These are phyloP conservation scores for Tuber microsphaerosporum DNA, from an alignment of 495 filamentous ascomycete genomes.

Conservation along the genomic window DNA sequence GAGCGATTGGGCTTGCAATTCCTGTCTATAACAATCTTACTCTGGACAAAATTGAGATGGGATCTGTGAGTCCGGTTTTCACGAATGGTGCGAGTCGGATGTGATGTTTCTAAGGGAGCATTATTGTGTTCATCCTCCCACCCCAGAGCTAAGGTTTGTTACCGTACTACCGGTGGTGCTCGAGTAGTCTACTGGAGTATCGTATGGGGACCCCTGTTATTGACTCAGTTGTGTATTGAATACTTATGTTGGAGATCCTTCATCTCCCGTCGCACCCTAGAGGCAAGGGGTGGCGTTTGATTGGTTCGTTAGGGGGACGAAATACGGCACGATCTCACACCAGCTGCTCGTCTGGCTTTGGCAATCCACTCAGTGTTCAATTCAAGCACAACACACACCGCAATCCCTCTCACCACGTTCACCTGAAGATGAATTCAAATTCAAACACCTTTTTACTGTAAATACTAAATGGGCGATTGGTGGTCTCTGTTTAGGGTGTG, in stretches of 20 bases:
- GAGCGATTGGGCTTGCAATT: not conserved
- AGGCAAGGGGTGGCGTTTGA: not conserved
- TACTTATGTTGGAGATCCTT: not conserved
- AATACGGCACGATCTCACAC: not conserved
- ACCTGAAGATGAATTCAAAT: not conserved
- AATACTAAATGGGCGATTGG: not conserved
- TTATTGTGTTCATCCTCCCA: not conserved
- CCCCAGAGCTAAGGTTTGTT: not conserved
- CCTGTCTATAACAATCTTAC: constrained; percentile 3
- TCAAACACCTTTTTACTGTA: not conserved
- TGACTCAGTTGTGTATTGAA: not conserved
- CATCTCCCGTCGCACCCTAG: not conserved
- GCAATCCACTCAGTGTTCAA: not conserved
- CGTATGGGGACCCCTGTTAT: not conserved
- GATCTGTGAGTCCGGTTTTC: not conserved
- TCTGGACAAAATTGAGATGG: not conserved
- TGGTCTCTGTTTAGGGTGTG: not conserved
- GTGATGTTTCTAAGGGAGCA: not conserved
- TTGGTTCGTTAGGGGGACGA: not conserved
- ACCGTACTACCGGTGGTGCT: no score
- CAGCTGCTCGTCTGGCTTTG: not conserved
- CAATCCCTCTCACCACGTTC: not conserved
- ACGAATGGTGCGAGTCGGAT: not conserved
- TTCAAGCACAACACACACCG: not conserved
- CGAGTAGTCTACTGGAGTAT: not conserved